Conservation (phyloP, 108 stramenopile genomes). For the Nannochloropsis oceanica region DNA sequence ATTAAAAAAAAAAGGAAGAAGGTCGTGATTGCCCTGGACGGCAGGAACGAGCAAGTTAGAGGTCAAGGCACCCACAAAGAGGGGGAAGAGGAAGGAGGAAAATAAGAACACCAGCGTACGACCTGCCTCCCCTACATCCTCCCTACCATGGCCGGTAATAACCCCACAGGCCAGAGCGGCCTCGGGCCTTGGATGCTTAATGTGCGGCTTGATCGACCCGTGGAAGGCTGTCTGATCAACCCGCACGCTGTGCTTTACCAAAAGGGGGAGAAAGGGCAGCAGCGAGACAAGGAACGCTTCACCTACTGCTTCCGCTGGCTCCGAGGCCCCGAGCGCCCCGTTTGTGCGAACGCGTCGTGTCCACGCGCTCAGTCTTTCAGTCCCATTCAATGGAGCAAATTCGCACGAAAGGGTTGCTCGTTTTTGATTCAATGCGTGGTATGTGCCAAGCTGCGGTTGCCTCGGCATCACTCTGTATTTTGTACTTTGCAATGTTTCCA, state of each 20-base stretch:
- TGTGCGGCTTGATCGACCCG: constrained; percentile 17
- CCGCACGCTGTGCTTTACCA: not conserved
- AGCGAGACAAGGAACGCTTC: constrained; percentile 5
- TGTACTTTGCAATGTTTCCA: constrained; percentile 20
- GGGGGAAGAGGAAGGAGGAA: not conserved
- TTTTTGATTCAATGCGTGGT: constrained; percentile 21
- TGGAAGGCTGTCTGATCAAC: constrained; percentile 17
- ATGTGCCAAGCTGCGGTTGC: constrained; percentile 21
- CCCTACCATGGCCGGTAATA: not conserved
- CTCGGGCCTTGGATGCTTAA: not conserved
- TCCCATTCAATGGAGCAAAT: constrained; percentile 22
- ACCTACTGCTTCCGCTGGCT: constrained; percentile 6
- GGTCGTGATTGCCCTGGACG: not conserved
- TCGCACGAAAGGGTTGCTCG: constrained; percentile 7
- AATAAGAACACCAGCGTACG: not conserved
- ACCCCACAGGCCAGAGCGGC: not conserved
- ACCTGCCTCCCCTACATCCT: not conserved
- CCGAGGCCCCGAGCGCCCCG: constrained; percentile 23
- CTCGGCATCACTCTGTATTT: constrained; percentile 9
- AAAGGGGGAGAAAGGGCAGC: constrained; percentile 2
- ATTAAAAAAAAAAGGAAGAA: not conserved
- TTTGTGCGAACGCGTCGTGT: constrained; percentile 24
- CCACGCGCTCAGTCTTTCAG: constrained; percentile 18
- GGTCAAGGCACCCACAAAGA: not conserved
- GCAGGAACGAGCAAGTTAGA: not conserved